A percentile compares a stretch with the other conserved stretches of the same genome.
Evolutionary conservation across 345 rosid genomes (phyloP).

Genomic region (Lepidium sativum): DNA sequence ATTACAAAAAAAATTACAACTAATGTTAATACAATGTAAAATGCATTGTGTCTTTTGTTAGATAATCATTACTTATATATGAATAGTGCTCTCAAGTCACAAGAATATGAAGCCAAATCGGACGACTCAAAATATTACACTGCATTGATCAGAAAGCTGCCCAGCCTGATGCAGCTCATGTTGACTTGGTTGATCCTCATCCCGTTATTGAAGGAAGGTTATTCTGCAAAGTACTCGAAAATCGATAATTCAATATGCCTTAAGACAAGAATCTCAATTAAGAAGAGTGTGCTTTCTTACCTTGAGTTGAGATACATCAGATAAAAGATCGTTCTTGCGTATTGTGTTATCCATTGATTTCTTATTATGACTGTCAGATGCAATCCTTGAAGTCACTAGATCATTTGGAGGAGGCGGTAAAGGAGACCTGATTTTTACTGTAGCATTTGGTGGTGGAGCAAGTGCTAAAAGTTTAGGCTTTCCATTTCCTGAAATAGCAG

Average conservation of each 20-base stretch:
- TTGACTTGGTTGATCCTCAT: slow-evolving; percentile 44
- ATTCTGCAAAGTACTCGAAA: slow-evolving; percentile 43
- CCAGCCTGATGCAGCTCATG: slow-evolving; percentile 92
- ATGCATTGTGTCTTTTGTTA: too few relatives aligned
- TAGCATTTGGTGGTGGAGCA: slow-evolving; percentile 73
- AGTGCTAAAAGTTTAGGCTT: slow-evolving; percentile 57
- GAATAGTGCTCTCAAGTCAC: slow-evolving; percentile 17
- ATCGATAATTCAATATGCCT: background rate
- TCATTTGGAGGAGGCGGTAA: slow-evolving; percentile 96
- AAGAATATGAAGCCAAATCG: slow-evolving; percentile 24
- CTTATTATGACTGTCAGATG: slow-evolving; percentile 26
- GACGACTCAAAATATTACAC: slow-evolving; percentile 44
- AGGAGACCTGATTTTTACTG: slow-evolving; percentile 58
- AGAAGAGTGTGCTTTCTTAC: slow-evolving; percentile 28
- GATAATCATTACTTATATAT: too few relatives aligned
- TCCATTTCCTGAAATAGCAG: slow-evolving; percentile 53
- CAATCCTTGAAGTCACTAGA: slow-evolving; percentile 48
- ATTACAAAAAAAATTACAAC: too few relatives aligned
- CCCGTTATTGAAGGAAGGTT: slow-evolving; percentile 63
- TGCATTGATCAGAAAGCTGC: slow-evolving; percentile 74
- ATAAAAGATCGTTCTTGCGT: slow-evolving; percentile 41
- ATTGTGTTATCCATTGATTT: slow-evolving; percentile 31
- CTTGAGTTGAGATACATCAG: slow-evolving; percentile 74
- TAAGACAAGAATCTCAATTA: background rate
- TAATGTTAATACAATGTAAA: too few relatives aligned